Evolutionary conservation across 192 early-diverging fungal genomes (phyloP).

Genomic region (Rhizophagus prolifer): DNA sequence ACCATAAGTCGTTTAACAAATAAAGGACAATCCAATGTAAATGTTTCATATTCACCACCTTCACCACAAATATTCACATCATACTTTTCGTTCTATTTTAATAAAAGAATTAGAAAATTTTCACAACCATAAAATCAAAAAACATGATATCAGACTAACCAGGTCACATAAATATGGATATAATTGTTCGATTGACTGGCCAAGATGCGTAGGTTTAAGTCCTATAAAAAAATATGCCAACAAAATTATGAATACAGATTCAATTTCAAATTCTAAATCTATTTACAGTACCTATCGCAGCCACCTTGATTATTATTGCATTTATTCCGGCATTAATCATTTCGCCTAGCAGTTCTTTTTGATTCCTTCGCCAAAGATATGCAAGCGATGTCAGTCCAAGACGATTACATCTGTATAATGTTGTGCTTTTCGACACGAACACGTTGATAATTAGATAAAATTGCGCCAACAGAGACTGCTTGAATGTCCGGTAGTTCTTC

Average conservation of each 20-base stretch:
- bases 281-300: slow-evolving; percentile 53
- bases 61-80: slow-evolving; percentile 92
- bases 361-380: slow-evolving; percentile 90
- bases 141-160: slow-evolving; percentile 39
- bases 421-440: slow-evolving; percentile 81
- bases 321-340: slow-evolving; percentile 80
- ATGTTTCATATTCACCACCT: slow-evolving; percentile 96
- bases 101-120: neutral
- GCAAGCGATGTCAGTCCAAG: slow-evolving; percentile 81
- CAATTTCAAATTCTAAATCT: slow-evolving; percentile 27
- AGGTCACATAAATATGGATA: slow-evolving; percentile 68
- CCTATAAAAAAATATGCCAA: slow-evolving; percentile 41
- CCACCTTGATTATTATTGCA: slow-evolving; percentile 92
- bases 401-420: slow-evolving; percentile 63
- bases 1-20: slow-evolving; percentile 83
- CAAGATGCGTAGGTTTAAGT: slow-evolving; percentile 69
- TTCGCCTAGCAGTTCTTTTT: slow-evolving; percentile 75
- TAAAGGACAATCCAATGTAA: slow-evolving; percentile 89
- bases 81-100: slow-evolving; percentile 60
- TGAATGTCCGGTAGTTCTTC: slow-evolving; percentile 72
- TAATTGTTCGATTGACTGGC: slow-evolving; percentile 77
- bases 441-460: slow-evolving; percentile 96
- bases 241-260: neutral
- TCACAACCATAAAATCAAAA: neutral
- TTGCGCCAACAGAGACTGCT: slow-evolving; percentile 91